These are phyloP conservation scores for Parascedosporium putredinis DNA, from an alignment of 2,329 filamentous ascomycete genomes.

Conservation along the genomic window DNA sequence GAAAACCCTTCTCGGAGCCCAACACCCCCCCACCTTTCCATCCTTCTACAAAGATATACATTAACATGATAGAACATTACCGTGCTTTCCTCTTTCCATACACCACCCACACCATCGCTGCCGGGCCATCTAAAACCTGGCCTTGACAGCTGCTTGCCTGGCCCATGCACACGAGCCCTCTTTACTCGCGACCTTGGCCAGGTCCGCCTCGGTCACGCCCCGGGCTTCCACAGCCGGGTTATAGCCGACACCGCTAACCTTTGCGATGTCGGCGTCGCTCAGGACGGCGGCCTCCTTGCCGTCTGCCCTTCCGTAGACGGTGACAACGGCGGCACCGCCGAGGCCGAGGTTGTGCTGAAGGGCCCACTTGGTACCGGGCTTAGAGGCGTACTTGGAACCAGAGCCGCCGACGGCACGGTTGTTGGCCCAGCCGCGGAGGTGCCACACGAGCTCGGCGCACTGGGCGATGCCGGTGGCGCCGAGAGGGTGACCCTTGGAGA, in stretches of 20 bases:
- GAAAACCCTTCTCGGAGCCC: no score
- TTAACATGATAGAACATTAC: no score
- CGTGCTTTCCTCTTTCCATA: background rate
- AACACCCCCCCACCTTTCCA: background rate
- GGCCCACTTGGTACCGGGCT: conserved; percentile 54
- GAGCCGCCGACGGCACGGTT: conserved; percentile 54
- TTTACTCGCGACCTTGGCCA: conserved; percentile 59
- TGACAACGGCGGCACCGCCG: conserved; percentile 82
- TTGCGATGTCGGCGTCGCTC: conserved; percentile 53
- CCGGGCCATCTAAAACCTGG: background rate
- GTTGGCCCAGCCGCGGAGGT: conserved; percentile 90
- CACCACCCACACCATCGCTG: background rate
- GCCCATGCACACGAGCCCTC: conserved; percentile 60
- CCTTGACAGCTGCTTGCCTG: conserved; percentile 45
- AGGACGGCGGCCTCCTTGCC: conserved; percentile 53
- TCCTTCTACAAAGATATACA: no score
- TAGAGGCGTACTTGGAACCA: background rate
- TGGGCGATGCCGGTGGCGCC: conserved; percentile 92
- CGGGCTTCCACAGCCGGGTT: conserved; percentile 86
- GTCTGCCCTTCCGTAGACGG: conserved; percentile 79
- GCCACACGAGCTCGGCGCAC: conserved; percentile 92
- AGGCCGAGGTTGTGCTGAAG: conserved; percentile 91
- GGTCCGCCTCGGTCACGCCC: conserved; percentile 75
- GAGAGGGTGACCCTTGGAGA: conserved; percentile 91
- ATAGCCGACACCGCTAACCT: conserved; percentile 64